A percentile compares a stretch with the other conserved stretches of the same genome.
Evolutionary conservation across 2,329 filamentous ascomycete species (phyloP).

Genomic region (Pseudogymnoascus sp.): DNA sequence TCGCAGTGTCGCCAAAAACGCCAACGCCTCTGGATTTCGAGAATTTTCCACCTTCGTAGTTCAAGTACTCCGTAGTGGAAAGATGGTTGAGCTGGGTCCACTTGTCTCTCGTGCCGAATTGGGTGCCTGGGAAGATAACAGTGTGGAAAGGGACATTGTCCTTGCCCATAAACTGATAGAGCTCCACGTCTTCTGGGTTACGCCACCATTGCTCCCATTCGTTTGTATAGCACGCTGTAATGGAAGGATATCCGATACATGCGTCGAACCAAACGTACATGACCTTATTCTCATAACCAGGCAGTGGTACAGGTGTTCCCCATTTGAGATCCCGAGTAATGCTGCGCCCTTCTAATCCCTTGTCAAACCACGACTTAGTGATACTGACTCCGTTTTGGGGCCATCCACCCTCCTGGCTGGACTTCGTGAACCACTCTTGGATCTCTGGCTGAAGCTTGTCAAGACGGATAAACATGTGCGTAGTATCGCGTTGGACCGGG

Average conservation of each 20-base stretch:
- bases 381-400: constrained; percentile 67
- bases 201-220: constrained; percentile 95
- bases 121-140: constrained; percentile 82
- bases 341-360: constrained; percentile 76
- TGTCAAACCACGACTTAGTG: constrained; percentile 71
- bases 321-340: constrained; percentile 92
- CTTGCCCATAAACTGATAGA: constrained; percentile 96
- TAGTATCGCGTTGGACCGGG: constrained; percentile 73
- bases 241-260: constrained; percentile 91
- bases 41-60: constrained; percentile 87
- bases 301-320: constrained; percentile 53
- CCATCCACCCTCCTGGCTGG: constrained; percentile 69
- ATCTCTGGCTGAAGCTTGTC: constrained; percentile 75
- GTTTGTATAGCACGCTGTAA: constrained; percentile 81
- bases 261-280: constrained; percentile 85
- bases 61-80: constrained; percentile 82
- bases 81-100: constrained; percentile 89
- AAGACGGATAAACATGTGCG: constrained; percentile 81
- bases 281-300: constrained; percentile 65
- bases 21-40: constrained; percentile 84
- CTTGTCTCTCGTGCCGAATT: constrained; percentile 73
- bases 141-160: constrained; percentile 77
- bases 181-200: constrained; percentile 74
- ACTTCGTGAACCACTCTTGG: constrained; percentile 66
- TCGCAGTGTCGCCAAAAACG: constrained; percentile 84